A percentile compares a stretch with the other conserved stretches of the same genome.
Conservation (phyloP, 495 filamentous ascomycete species). For the Neurospora sp. region DNA sequence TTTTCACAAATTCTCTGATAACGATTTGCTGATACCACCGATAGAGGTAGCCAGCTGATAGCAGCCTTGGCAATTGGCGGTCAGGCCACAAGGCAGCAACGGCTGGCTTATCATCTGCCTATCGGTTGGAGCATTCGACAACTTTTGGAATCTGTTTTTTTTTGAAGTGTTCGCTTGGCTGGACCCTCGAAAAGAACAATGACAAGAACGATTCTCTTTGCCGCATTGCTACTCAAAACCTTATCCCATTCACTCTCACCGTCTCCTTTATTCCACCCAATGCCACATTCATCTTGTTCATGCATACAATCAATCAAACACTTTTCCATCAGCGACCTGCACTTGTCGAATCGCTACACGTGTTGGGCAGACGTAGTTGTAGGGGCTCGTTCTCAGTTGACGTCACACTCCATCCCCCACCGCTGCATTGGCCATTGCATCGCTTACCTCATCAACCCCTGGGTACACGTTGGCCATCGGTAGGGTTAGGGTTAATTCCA, state of each 20-base stretch:
- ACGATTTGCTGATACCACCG: slow-evolving; percentile 1
- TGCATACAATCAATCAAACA: neutral
- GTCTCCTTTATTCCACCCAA: neutral
- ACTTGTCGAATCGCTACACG: neutral
- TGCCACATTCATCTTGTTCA: neutral
- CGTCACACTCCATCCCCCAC: neutral
- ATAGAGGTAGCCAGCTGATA: slow-evolving; percentile 11
- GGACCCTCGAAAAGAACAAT: neutral
- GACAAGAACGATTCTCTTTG: neutral
- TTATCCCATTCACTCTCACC: neutral
- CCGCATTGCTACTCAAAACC: neutral
- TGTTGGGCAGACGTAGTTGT: neutral
- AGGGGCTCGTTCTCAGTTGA: neutral
- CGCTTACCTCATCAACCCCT: neutral
- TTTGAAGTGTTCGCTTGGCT: neutral
- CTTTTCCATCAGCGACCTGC: neutral
- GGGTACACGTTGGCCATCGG: neutral
- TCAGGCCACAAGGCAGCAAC: slow-evolving; percentile 25
- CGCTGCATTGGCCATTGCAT: neutral
- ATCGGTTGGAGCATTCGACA: neutral
- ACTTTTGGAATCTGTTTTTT: neutral
- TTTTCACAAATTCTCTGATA: slow-evolving; percentile 27
- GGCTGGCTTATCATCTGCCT: neutral
- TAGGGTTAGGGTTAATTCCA: neutral
- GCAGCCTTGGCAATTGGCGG: slow-evolving; percentile 6